Base-by-base conservation (phyloP, 2,329 filamentous ascomycete genomes). In the Mycosphaerella arachidis region DNA sequence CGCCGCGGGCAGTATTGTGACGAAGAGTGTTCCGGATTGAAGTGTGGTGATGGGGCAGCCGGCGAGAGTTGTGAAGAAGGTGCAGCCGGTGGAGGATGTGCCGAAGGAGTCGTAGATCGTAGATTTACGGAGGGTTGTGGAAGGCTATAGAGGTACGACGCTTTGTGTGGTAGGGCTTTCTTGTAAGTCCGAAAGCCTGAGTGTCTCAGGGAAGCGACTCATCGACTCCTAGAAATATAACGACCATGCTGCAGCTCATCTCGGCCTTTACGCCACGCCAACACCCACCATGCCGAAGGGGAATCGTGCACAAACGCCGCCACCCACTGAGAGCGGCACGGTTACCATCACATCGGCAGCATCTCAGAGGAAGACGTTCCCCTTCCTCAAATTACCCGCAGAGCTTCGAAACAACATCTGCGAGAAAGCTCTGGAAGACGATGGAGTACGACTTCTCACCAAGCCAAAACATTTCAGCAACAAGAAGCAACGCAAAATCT, bases 11-110 rank as follows among this genome's bases (percentile, higher is more conserved):
- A 64, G 64, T 20, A 57, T 69, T 0, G 67, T 70, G 30, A 62
- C 56, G 1, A 64, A 56, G 20, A 59, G 56, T 29, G 64, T 70
- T 18, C 63, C 66, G 2, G 56, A 60, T 13, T 67, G 63, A 60
- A 66, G 66, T 53, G 63, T 70, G 12, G 66, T 63, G 8, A 59
- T 66, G 51, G 66, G 68, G 16, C 59, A 59, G 27, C 67, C 65
- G 10, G 68, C 68, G 6, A 63, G 53, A 33, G 59, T 64, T 6
- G 60, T 65, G 8, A 62, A 63, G 57, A 67, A 67, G 57, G 64
- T 70, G 31, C 60, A 55, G 8, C 63, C 61, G 20, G 35, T 63
- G 43, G 58, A 63, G 13, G 37, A 40, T 13, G 37, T n/a, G 37
- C 10, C 13, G 37, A 6, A 40, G 13, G 7, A n/a, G 37, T 9